phyloP scores from a whole-genome alignment of 2,329 filamentous ascomycete genomes.

The Nemania serpens region DNA sequence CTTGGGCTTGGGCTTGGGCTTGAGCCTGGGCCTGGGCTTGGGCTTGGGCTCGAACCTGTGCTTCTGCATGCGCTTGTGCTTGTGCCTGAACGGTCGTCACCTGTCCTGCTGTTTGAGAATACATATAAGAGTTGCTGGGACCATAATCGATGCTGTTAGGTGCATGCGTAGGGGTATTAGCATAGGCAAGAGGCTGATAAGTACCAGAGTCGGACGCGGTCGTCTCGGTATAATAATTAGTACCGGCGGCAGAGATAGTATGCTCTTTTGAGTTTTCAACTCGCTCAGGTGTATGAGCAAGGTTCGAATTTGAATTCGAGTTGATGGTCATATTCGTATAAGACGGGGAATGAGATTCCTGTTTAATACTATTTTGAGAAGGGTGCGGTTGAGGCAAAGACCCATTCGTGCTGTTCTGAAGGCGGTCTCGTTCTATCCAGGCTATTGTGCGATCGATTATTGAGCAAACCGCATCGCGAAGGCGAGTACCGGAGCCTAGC shows the following conservation, averaged over 20 bases:
- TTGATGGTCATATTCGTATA: constrained; percentile 34
- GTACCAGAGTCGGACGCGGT: constrained; percentile 33
- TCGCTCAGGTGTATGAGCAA: constrained; percentile 32
- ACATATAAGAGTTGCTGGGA: constrained; percentile 36
- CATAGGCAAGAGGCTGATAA: constrained; percentile 38
- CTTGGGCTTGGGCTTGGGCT: constrained; percentile 36
- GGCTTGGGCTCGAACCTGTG: constrained; percentile 32
- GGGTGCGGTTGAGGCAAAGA: constrained; percentile 26
- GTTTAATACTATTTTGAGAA: constrained; percentile 40
- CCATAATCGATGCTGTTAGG: constrained; percentile 37
- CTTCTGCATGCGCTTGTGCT: constrained; percentile 33
- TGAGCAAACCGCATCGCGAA: constrained; percentile 50
- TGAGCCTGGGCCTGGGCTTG: constrained; percentile 29
- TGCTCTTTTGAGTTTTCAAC: constrained; percentile 33
- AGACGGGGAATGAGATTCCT: constrained; percentile 38
- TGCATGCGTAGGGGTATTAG: constrained; percentile 32
- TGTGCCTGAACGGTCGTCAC: constrained; percentile 33
- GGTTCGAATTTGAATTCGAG: constrained; percentile 25
- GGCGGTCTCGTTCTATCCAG: constrained; percentile 58
- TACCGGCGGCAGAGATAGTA: constrained; percentile 31
- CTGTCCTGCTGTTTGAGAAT: constrained; percentile 37
- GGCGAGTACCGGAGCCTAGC: constrained; percentile 50
- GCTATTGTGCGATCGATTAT: constrained; percentile 58
- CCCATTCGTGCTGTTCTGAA: constrained; percentile 39
- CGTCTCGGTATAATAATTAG: constrained; percentile 37